Base-by-base conservation (phyloP, 2,329 filamentous ascomycete species). In the Aspergillus neotritici region DNA sequence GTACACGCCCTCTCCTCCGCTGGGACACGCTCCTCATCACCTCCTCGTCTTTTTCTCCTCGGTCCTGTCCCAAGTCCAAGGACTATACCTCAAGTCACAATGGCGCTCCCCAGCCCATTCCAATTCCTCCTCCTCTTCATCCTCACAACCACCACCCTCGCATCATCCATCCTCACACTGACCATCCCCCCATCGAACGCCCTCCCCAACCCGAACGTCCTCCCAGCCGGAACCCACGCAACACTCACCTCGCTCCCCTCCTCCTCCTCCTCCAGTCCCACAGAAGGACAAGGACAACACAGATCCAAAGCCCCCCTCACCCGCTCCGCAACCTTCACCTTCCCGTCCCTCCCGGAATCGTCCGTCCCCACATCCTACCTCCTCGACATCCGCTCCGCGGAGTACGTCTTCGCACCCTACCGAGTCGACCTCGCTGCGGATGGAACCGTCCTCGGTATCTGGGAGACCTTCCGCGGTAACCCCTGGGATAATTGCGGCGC, bases 381-480 rank as follows among this genome's bases (percentile, higher is more conserved):
- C 5, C 81, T 86, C 37, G 87, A 93, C 54, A 76, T 97, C 37
- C 81, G 90, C 69, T 84, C 82, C 61, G 71, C 78, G 21, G 84
- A 86, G 43, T 81, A 85, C 65, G 76, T 76, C 41, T 97, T 96
- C 63, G 78, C 81, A 54, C 86, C 88, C 9, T 73, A 94, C 64
- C 77, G 91, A 34, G 78, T 97, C 25, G 93, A 97, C 61, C 49
- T 65, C 40, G 65, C 68, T 31, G 62, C 67, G 15, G 63, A 69
- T 53, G 65, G 66, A 45, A 66, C 72, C 31, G 64, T 75, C 36
- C 73, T 88, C 3, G 69, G 75, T 33, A 82, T 82, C 21, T 93
- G 86, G 84, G 86, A 91, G 72, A 94, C 88, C 17, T 94, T 83
- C 63, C 76, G 88, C 37, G 89, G 88, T 0, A 91, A 94, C 57